Percentiles rank a stretch among this genome's conserved stretches.
Evolutionary conservation across 352 stramenopile species (phyloP).

Genomic region (Globisporangium echinulatum): DNA sequence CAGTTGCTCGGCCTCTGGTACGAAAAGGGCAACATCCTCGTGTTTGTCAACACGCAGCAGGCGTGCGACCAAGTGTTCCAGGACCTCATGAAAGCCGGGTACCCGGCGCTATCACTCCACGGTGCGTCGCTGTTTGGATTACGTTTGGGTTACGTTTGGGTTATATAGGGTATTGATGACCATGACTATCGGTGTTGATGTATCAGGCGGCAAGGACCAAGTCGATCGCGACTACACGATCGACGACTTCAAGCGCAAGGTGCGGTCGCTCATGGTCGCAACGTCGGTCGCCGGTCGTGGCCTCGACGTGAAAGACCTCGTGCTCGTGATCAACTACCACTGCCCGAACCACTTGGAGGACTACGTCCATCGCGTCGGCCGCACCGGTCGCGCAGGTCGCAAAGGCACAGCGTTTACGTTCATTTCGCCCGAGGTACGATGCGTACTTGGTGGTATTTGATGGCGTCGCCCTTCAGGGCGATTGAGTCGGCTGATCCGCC

Average conservation of each 20-base stretch:
- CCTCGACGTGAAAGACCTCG: constrained; percentile 97
- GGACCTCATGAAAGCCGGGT: constrained; percentile 95
- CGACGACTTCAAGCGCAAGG: constrained; percentile 97
- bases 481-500: not conserved
- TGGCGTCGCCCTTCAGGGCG: no score
- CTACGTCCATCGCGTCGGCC: constrained; percentile 98
- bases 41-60: constrained; percentile 99
- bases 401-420: constrained; percentile 99
- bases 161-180: constrained; percentile 4
- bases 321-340: constrained; percentile 99
- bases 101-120: constrained; percentile 95
- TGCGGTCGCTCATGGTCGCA: constrained; percentile 90
- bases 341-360: constrained; percentile 99
- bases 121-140: constrained; percentile 31
- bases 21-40: constrained; percentile 96
- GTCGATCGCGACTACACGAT: constrained; percentile 99
- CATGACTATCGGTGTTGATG: not conserved
- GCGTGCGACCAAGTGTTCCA: constrained; percentile 95
- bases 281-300: constrained; percentile 96
- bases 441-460: not conserved
- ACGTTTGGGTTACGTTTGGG: no score
- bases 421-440: constrained; percentile 90
- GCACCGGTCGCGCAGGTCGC: constrained; percentile 93
- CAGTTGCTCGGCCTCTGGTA: constrained; percentile 95
- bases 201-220: constrained; percentile 95